Conservation (phyloP, 179 eudicot species). For the Gypsophila paniculata region DNA sequence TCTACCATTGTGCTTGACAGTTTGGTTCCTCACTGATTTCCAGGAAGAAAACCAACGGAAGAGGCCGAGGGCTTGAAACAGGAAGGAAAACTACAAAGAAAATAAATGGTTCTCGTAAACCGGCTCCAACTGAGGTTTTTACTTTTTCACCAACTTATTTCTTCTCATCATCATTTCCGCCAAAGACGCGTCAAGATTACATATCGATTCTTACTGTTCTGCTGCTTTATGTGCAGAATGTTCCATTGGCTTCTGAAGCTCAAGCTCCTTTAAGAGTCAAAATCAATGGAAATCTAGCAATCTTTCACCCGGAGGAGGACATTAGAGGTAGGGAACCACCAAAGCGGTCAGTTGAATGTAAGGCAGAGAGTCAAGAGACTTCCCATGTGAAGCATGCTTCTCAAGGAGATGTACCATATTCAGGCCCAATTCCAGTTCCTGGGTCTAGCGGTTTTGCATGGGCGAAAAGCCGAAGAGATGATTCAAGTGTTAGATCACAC, state of each 20-base stretch:
- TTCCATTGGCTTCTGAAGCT: constrained; percentile 40
- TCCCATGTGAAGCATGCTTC: constrained; percentile 63
- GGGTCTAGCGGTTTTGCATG: constrained; percentile 97
- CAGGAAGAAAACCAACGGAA: constrained; percentile 69
- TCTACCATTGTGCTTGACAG: constrained; percentile 1
- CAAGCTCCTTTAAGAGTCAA: constrained; percentile 44
- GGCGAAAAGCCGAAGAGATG: constrained; percentile 70
- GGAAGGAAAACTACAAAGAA: constrained; percentile 50
- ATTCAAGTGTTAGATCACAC: constrained; percentile 58
- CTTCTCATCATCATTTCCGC: background rate
- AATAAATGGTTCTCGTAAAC: constrained; percentile 51
- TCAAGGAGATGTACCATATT: constrained; percentile 70
- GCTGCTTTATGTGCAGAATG: constrained; percentile 37
- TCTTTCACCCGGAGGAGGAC: constrained; percentile 50
- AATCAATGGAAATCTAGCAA: constrained; percentile 39
- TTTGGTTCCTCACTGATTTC: constrained; percentile 12
- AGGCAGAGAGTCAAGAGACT: constrained; percentile 49
- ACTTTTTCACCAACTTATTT: constrained; percentile 15
- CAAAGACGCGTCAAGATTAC: background rate
- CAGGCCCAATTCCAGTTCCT: constrained; percentile 89
- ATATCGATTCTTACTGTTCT: constrained; percentile 15
- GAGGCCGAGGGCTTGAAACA: constrained; percentile 63
- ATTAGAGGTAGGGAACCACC: constrained; percentile 43
- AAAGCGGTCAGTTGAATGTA: constrained; percentile 38
- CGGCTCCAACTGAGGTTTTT: constrained; percentile 63